Evolutionary conservation across 768 basidiomycete genomes (phyloP).

Genomic region (Hemileccinum rubropunctum): DNA sequence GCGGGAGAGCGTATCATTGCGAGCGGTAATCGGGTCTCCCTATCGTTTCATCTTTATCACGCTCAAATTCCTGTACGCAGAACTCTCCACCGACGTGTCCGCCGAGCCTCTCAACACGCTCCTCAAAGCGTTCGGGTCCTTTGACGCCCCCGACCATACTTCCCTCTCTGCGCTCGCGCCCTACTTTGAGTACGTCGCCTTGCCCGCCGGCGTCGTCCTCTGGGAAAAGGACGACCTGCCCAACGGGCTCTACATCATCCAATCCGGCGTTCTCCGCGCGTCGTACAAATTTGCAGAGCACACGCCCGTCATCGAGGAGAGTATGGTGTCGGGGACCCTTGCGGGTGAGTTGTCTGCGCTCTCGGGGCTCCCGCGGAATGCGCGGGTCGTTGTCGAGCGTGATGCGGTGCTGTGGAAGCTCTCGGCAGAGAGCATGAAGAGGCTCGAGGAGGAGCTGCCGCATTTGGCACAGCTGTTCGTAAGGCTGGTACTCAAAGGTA

Average conservation of each 20-base stretch:
- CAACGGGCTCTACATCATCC: constrained; percentile 86
- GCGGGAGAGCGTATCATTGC: constrained; percentile 73
- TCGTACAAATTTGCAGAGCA: constrained; percentile 76
- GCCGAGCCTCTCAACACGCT: constrained; percentile 74
- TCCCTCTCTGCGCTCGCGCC: constrained; percentile 61
- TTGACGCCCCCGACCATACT: constrained; percentile 52
- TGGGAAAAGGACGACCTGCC: constrained; percentile 78
- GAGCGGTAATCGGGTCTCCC: constrained; percentile 39
- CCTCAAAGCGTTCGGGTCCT: constrained; percentile 75
- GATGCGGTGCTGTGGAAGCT: constrained; percentile 82
- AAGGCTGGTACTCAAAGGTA: constrained; percentile 72
- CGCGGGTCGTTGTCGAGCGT: constrained; percentile 80
- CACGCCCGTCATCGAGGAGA: constrained; percentile 69
- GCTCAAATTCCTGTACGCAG: not conserved
- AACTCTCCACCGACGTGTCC: constrained; percentile 32
- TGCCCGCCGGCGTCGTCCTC: constrained; percentile 58
- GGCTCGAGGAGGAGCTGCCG: constrained; percentile 67
- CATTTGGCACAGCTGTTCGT: constrained; percentile 63
- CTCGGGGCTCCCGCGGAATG: constrained; percentile 76
- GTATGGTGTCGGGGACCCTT: constrained; percentile 90
- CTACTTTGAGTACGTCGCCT: constrained; percentile 65
- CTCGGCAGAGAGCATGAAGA: constrained; percentile 51
- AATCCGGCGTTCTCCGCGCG: constrained; percentile 82
- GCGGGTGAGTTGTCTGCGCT: constrained; percentile 90
- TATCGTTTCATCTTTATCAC: not conserved